Conservation (phyloP, 2,329 filamentous ascomycete species). For the Aureobasidium sp. region DNA sequence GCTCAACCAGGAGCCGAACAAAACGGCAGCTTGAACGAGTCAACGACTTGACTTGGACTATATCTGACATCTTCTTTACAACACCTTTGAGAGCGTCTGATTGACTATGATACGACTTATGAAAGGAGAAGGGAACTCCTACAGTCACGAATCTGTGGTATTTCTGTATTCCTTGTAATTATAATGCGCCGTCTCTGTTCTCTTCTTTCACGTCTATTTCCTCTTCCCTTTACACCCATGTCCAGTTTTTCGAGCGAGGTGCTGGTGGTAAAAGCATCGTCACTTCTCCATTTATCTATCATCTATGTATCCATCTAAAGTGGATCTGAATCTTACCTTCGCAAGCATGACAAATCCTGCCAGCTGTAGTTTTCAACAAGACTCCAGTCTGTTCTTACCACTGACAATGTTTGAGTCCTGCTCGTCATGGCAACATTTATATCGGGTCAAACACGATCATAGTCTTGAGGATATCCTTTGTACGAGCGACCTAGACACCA, state of each 20-base stretch:
- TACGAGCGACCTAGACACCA: no score
- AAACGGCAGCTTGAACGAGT: not conserved
- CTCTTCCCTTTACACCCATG: not conserved
- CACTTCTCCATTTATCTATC: not conserved
- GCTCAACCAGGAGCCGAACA: constrained; percentile 1
- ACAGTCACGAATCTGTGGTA: constrained; percentile 2
- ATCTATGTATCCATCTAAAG: no score
- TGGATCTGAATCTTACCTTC: no score
- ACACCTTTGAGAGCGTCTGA: not conserved
- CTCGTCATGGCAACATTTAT: no score
- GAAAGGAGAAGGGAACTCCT: not conserved
- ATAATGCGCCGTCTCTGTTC: not conserved
- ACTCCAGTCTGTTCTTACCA: no score
- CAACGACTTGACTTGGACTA: not conserved
- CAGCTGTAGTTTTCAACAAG: no score
- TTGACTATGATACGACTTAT: not conserved
- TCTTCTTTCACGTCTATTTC: not conserved
- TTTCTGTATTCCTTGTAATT: constrained; percentile 9
- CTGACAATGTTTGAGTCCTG: no score
- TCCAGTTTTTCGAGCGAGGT: not conserved
- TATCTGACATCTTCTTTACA: not conserved
- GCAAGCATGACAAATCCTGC: not conserved
- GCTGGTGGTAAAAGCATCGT: not conserved
- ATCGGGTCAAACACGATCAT: no score
- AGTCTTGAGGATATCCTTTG: no score